phyloP scores from a whole-genome alignment of 176 grass and related monocot species.

The Typha latifolia region DNA sequence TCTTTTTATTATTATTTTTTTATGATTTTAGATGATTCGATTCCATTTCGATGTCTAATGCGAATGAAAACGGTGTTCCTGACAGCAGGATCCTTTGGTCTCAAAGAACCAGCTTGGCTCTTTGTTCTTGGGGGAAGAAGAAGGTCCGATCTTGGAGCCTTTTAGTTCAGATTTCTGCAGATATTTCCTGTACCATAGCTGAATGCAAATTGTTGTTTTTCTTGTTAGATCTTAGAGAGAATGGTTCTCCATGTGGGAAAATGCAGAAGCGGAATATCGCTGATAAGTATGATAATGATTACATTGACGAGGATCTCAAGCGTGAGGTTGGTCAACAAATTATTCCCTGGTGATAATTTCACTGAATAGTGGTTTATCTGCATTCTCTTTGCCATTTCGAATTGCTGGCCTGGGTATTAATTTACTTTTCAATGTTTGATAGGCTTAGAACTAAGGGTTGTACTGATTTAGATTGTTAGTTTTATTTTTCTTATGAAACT shows the following conservation, averaged over 20 bases:
- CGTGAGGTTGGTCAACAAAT: slow-evolving; percentile 3
- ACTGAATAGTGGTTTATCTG: neutral
- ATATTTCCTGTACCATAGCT: neutral
- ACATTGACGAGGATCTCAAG: neutral
- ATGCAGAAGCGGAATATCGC: neutral
- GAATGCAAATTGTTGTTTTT: neutral
- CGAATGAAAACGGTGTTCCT: neutral
- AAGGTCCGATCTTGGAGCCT: slow-evolving; percentile 12
- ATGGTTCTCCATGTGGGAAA: neutral
- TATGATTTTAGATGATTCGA: neutral
- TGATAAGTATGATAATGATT: neutral
- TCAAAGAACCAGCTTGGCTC: neutral
- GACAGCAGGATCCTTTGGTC: slow-evolving; percentile 6
- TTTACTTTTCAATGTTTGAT: too few species aligned
- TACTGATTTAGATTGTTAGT: too few species aligned
- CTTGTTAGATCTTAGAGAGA: neutral
- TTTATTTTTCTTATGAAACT: too few species aligned
- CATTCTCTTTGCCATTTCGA: neutral
- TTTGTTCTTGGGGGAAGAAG: neutral
- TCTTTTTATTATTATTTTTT: neutral
- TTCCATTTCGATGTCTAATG: neutral
- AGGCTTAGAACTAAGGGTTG: too few species aligned
- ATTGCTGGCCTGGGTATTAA: too few species aligned
- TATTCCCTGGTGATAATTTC: neutral
- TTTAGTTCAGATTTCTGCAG: neutral